phyloP scores from a whole-genome alignment of 805 yeast species.

The Candida rishiriensis region DNA sequence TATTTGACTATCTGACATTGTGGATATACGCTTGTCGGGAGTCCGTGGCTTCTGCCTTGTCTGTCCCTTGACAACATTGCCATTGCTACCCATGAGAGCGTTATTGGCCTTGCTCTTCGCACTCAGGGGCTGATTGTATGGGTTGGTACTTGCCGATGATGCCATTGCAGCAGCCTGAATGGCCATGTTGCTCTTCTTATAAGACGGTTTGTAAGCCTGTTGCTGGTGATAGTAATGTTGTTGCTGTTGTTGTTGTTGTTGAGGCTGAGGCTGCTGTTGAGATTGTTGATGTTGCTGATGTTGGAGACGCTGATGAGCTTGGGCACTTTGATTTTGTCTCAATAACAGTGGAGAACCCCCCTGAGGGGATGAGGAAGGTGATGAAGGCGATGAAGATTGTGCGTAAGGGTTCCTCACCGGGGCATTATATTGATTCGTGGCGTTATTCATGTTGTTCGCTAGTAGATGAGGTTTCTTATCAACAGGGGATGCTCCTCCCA shows the following conservation, averaged over 20 bases:
- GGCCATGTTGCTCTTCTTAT: conserved; percentile 18
- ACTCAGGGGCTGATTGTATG: conserved; percentile 21
- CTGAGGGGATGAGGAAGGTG: conserved; percentile 3
- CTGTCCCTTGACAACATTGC: conserved; percentile 11
- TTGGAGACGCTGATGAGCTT: conserved; percentile 11
- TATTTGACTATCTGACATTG: conserved; percentile 82
- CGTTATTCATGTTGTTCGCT: too few relatives aligned
- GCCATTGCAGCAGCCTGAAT: conserved; percentile 32
- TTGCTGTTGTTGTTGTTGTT: conserved; percentile 15
- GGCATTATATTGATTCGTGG: conserved; percentile 1
- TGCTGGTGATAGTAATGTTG: conserved; percentile 20
- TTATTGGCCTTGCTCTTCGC: conserved; percentile 24
- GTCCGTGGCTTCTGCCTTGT: not conserved
- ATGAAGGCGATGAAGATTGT: conserved; percentile 5
- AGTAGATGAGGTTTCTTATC: too few relatives aligned
- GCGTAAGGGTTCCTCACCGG: conserved; percentile 4
- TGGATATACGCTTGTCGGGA: conserved; percentile 44
- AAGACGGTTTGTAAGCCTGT: conserved; percentile 7
- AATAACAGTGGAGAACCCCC: not conserved
- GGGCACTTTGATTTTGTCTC: conserved; percentile 3
- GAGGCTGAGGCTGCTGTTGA: conserved; percentile 9
- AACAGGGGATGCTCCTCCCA: too few relatives aligned
- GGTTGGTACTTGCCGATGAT: conserved; percentile 9
- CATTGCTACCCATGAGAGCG: conserved; percentile 10
- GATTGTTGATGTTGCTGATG: conserved; percentile 18